Evolutionary conservation across 208 protist genomes (phyloP).

Genomic region (Trypanosoma melophagium): DNA sequence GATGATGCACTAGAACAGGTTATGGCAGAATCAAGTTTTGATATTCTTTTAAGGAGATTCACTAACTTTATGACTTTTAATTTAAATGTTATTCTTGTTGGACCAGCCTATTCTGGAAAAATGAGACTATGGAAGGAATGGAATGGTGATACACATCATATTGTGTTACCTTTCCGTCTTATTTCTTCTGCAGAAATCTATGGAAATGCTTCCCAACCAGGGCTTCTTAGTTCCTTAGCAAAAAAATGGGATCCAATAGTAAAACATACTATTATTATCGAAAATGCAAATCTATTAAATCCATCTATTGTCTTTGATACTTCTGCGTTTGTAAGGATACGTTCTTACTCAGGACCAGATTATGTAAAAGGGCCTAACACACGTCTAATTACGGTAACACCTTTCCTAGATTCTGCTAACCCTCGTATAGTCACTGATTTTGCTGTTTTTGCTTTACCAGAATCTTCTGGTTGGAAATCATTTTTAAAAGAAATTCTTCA

Average conservation of each 20-base stretch:
- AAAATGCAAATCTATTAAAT: constrained; percentile 32
- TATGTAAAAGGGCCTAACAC: constrained; percentile 35
- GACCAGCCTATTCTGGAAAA: constrained; percentile 71
- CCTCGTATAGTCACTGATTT: constrained; percentile 44
- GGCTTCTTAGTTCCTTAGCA: constrained; percentile 44
- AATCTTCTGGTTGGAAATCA: constrained; percentile 35
- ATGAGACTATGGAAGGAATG: constrained; percentile 65
- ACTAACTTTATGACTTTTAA: constrained; percentile 48
- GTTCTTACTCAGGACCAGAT: constrained; percentile 23
- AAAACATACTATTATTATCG: constrained; percentile 50
- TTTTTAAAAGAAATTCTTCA: constrained; percentile 42
- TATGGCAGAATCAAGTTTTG: constrained; percentile 16
- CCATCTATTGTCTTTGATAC: constrained; percentile 33
- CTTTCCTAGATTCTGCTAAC: constrained; percentile 30
- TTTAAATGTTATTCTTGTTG: constrained; percentile 56
- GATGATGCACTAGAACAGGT: constrained; percentile 16
- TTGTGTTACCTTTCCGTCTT: constrained; percentile 57
- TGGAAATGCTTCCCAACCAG: constrained; percentile 35
- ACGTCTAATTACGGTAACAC: constrained; percentile 40
- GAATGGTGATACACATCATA: constrained; percentile 38
- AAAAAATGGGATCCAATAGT: constrained; percentile 26
- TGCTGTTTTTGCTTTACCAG: constrained; percentile 46
- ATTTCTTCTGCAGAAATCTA: constrained; percentile 71
- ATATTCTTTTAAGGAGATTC: constrained; percentile 43
- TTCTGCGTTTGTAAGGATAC: constrained; percentile 22